Conservation (phyloP, 495 filamentous ascomycete species). For the Neurospora sp. region DNA sequence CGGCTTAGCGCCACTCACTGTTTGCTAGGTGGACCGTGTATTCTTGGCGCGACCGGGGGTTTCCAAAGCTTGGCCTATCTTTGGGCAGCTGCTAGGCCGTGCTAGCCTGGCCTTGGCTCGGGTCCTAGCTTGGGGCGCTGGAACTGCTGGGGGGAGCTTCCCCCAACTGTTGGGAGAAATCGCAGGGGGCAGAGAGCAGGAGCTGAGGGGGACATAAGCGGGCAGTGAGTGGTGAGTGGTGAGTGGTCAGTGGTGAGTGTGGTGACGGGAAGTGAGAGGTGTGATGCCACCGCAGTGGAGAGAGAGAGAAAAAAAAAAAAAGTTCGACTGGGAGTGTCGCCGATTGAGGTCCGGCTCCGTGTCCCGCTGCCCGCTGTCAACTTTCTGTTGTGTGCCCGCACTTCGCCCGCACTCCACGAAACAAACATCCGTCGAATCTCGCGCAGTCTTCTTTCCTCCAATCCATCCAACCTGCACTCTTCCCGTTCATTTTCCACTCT, state of each 20-base stretch:
- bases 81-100: background rate
- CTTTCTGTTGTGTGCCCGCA: background rate
- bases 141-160: background rate
- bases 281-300: background rate
- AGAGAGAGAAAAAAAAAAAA: slow-evolving; percentile 12
- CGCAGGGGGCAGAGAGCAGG: background rate
- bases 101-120: background rate
- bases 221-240: background rate
- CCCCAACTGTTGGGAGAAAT: background rate
- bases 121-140: background rate
- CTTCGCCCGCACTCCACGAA: background rate
- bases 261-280: background rate
- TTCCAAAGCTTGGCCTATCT: background rate
- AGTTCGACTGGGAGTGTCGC: slow-evolving; percentile 12
- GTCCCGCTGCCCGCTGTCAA: background rate
- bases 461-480: background rate
- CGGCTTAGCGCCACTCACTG: background rate
- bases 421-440: background rate
- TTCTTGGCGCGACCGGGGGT: background rate
- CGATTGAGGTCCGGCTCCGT: slow-evolving; percentile 22
- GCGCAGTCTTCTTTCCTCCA: background rate
- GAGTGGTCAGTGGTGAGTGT: background rate
- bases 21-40: background rate
- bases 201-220: background rate
- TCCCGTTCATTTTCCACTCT: background rate